Evolutionary conservation across 177 flowering plant genomes (phyloP).

Genomic region (Vitis hybrid): DNA sequence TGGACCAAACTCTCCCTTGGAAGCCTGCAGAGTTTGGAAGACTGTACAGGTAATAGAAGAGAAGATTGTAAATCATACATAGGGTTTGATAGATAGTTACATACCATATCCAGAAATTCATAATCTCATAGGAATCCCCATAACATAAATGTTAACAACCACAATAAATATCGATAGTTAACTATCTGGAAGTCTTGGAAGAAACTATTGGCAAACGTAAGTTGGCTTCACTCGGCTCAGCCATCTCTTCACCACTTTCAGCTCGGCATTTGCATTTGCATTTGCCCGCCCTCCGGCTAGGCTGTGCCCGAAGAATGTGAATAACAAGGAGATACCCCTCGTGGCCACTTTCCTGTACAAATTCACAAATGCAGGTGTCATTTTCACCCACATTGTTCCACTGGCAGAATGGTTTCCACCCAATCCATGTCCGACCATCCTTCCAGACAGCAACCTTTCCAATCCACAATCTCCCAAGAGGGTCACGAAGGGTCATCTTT

Average conservation of each 20-base stretch:
- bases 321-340: constrained; percentile 1
- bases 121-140: too few species aligned
- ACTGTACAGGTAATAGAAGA: too few species aligned
- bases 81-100: too few species aligned
- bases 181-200: background rate
- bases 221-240: too few species aligned
- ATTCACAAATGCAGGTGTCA: constrained; percentile 24
- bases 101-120: too few species aligned
- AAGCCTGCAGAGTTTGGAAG: too few species aligned
- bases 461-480: constrained; percentile 9
- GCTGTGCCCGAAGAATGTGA: constrained; percentile 9
- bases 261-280: too few species aligned
- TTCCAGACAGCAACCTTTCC: constrained; percentile 19
- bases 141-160: too few species aligned
- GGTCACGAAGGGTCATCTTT: constrained; percentile 7
- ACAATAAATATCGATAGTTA: background rate
- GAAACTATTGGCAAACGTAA: background rate
- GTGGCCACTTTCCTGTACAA: background rate
- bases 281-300: too few species aligned
- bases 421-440: constrained; percentile 19
- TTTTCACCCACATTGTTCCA: constrained; percentile 4
- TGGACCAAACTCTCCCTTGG: too few species aligned
- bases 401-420: constrained; percentile 16
- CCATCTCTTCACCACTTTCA: too few species aligned
- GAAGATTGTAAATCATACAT: too few species aligned